These are phyloP conservation scores for Pueraria montana DNA, from an alignment of 306 rosid species.

Conservation along the genomic window DNA sequence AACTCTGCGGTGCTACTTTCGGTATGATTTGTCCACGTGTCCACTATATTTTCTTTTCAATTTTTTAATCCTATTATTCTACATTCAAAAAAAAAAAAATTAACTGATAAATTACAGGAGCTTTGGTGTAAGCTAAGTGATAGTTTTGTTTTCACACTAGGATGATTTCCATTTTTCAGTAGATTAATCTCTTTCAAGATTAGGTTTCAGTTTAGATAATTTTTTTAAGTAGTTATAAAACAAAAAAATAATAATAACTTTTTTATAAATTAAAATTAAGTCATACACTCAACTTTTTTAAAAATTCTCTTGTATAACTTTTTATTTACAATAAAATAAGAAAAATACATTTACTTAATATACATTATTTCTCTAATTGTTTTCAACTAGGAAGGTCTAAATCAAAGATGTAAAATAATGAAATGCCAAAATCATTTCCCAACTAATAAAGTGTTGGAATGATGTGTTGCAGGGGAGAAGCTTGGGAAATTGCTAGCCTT, in stretches of 20 bases:
- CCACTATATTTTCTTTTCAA: background rate
- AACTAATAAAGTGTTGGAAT: constrained; percentile 1
- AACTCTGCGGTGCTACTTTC: constrained; percentile 60
- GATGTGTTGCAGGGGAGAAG: constrained; percentile 57
- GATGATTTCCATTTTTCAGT: too few species aligned
- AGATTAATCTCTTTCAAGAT: background rate
- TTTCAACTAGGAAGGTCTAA: too few species aligned
- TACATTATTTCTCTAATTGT: too few species aligned
- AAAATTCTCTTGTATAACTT: background rate
- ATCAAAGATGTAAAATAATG: too few species aligned
- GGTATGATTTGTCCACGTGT: constrained; percentile 48
- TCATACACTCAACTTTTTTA: background rate
- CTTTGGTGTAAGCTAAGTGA: background rate
- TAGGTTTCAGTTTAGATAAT: background rate
- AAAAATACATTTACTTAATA: too few species aligned
- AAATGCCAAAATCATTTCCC: background rate
- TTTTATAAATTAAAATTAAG: too few species aligned
- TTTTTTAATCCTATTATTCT: background rate
- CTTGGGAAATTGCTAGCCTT: constrained; percentile 52
- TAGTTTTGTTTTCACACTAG: background rate
- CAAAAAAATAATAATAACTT: too few species aligned
- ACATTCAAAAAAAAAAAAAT: background rate
- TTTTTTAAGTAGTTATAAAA: too few species aligned
- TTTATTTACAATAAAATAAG: too few species aligned
- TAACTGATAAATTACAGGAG: background rate